Evolutionary conservation across 306 rosid species (phyloP).

Genomic region (Pueraria montana): DNA sequence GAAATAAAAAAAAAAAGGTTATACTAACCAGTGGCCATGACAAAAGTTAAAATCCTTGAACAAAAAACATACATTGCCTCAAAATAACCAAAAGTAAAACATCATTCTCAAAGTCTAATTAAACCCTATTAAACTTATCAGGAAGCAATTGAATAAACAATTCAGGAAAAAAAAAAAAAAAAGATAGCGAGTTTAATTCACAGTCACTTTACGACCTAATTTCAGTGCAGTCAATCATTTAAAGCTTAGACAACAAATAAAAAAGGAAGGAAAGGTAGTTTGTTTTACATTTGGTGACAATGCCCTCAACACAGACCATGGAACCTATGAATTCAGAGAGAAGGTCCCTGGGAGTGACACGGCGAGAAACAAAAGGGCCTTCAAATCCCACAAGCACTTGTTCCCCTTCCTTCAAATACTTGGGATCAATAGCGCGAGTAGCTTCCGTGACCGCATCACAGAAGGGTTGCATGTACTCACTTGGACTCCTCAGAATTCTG

Average conservation of each 20-base stretch:
- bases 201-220: not conserved
- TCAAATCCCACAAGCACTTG: slow-evolving; percentile 89
- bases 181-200: not conserved
- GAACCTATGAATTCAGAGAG: slow-evolving; percentile 92
- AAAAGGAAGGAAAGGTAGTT: not conserved
- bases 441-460: slow-evolving; percentile 93
- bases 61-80: not conserved
- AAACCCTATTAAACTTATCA: not conserved
- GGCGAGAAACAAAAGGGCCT: slow-evolving; percentile 94
- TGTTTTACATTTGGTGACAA: slow-evolving; percentile 88
- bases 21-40: slow-evolving; percentile 4
- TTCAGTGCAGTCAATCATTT: not conserved
- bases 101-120: not conserved
- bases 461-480: slow-evolving; percentile 89
- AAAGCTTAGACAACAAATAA: not conserved
- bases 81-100: not conserved
- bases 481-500: slow-evolving; percentile 87
- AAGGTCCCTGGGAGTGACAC: slow-evolving; percentile 90
- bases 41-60: slow-evolving; percentile 1
- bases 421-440: slow-evolving; percentile 73
- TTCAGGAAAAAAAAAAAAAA: too few relatives aligned
- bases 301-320: slow-evolving; percentile 96
- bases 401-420: slow-evolving; percentile 90
- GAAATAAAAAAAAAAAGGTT: not conserved
- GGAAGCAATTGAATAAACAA: slow-evolving; percentile 1